Base-by-base conservation (phyloP, 169 alveolate genomes). In the Cryptosporidium canis region DNA sequence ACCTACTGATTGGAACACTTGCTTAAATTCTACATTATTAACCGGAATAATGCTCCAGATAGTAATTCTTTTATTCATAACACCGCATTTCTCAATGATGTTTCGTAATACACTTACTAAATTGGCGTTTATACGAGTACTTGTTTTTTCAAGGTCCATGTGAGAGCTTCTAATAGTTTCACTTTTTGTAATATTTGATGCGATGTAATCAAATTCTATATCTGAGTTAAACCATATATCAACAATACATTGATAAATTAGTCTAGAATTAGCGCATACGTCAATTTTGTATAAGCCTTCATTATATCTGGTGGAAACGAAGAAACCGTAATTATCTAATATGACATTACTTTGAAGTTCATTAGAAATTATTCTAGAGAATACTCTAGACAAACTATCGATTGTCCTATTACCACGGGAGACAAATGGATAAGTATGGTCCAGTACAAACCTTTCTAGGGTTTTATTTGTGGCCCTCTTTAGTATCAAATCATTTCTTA, bases 1-100 rank as follows among this genome's bases (percentile, higher is more conserved):
- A 11, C n/a, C 44, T 4, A 27, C 18, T 41, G 43, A 51, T 61
- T 61, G 47, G 31, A 61, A 29, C 3, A 16, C 7, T 21, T 24
- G n/a, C 6, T 61, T 61, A 31, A 61, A 29, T 9, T 61, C 68
- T 24, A 61, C 9, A 70, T 24, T 51, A 24, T 29, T n/a, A 9
- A 51, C 84, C 3, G 84, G 67, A 5, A 70, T 47, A 44, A 70
- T 29, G 8, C 64, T 43, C 84, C 84, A 70, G 24, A 70, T 45
- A 48, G 67, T 48, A 29, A 70, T 48, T 31, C 39, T 70, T 31
- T 70, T 47, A 51, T 58, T 45, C 31, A 21, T 47, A 37, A 51
- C 51, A 33, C 51, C 67, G 39, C 47, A 39, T 21, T 70, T 70
- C 47, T 51, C 53, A 12, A 51, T 27, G 31, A 70, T 70, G n/a